Base-by-base conservation (phyloP, 495 filamentous ascomycete species). In the Daldinia grandis region DNA sequence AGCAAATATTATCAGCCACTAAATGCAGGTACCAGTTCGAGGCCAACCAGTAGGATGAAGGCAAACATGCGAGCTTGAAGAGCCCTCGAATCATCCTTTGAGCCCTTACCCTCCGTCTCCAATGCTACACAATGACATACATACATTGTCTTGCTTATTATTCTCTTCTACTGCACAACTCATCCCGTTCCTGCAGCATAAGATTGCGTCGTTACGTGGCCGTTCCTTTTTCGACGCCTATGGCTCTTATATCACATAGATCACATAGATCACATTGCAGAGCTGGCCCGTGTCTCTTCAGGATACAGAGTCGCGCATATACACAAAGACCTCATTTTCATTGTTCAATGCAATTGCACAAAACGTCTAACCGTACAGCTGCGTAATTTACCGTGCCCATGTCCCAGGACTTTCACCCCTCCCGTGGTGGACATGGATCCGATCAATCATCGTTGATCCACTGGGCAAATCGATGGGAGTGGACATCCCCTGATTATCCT, bases 21-120 rank as follows among this genome's bases (percentile, higher is more conserved):
- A 66, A 63, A 73, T 73, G 71, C 71, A 74, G 71, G 71, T 74
- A 74, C 71, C 70, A 69, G 56, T 49, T 57, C 56, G 17, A 38
- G 15, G 28, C 42, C 17, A 69, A 33, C 64, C 64, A 72, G 64
- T 71, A 62, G 35, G 63, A 49, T 60, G 19, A 54, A 60, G 54
- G 55, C 54, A 68, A 67, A 64, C 64, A 51, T 60, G 28, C 28
- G 31, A 57, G 15, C 3, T 56, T 4, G 7, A 55, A n/a, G 10
- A 56, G 19, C 40, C 15, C n/a, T 47, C 55, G 37, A 64, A 64
- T 59, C 44, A 40, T 57, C 38, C 40, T 62, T 10, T 42, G 14
- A 8, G 35, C 15, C 44, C 12, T 58, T 17, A 24, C 57, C 27
- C 17, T 57, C 27, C 31, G 54, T 66, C 47, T 19, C 21, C 56